Percentiles rank a stretch among this genome's conserved stretches.
Conservation (phyloP, 73 alveolate genomes). For the Paramecium bursaria region DNA sequence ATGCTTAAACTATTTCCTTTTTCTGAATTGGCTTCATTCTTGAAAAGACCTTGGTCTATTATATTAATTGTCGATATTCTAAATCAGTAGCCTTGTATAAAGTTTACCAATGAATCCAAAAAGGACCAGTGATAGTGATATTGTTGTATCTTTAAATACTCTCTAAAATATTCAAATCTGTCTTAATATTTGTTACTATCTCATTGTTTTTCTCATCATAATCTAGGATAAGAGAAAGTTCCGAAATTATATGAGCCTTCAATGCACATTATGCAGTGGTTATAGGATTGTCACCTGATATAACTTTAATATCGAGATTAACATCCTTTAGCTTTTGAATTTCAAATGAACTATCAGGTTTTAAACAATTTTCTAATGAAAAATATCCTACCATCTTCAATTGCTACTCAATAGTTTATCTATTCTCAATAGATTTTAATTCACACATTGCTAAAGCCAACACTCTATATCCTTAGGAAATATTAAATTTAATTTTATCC, state of each 20-base stretch:
- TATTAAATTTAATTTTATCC: slow-evolving; percentile 69
- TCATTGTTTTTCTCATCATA: too few relatives aligned
- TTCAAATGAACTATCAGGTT: slow-evolving; percentile 74
- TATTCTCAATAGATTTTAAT: not conserved
- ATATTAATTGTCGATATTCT: too few relatives aligned
- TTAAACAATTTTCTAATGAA: slow-evolving; percentile 82
- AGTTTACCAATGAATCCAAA: too few relatives aligned
- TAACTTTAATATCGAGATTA: slow-evolving; percentile 83
- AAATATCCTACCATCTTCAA: slow-evolving; percentile 86
- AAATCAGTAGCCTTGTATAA: too few relatives aligned
- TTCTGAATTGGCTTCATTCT: slow-evolving; percentile 67
- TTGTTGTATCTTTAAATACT: too few relatives aligned
- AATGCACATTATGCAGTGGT: slow-evolving; percentile 91
- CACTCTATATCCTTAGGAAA: slow-evolving; percentile 62
- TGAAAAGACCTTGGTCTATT: slow-evolving; percentile 33
- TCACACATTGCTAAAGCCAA: slow-evolving; percentile 56
- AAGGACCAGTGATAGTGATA: too few relatives aligned
- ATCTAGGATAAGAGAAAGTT: too few relatives aligned
- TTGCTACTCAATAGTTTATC: slow-evolving; percentile 80
- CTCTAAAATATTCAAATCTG: too few relatives aligned
- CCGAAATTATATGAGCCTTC: too few relatives aligned
- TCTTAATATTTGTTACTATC: too few relatives aligned
- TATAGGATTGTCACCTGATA: slow-evolving; percentile 90
- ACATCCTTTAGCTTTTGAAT: slow-evolving; percentile 76
- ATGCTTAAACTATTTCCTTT: slow-evolving; percentile 41